Percentiles rank a stretch among this genome's conserved stretches.
Conservation (phyloP, 352 stramenopile species). For the Globisporangium iwayamae region DNA sequence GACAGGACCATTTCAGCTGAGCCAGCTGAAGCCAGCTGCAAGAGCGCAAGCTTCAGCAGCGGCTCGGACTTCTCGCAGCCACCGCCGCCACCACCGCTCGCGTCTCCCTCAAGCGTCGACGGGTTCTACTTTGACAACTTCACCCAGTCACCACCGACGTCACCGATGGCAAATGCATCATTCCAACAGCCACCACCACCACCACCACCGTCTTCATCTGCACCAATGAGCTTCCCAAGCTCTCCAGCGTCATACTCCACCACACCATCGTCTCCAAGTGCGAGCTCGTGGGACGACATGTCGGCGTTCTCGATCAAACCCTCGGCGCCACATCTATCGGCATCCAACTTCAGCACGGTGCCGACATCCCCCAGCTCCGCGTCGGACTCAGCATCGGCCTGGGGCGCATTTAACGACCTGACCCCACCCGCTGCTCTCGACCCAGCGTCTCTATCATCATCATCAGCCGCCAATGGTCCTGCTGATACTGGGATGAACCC, state of each 20-base stretch:
- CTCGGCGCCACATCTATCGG: background rate
- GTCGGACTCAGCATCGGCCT: conserved; percentile 2
- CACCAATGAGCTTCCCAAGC: background rate
- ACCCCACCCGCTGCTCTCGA: conserved; percentile 1
- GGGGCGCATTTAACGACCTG: conserved; percentile 14
- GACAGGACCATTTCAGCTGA: background rate
- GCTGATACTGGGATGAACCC: background rate
- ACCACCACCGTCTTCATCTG: background rate
- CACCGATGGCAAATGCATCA: background rate
- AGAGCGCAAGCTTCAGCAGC: background rate
- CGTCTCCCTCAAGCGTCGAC: conserved; percentile 12
- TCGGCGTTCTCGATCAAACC: background rate
- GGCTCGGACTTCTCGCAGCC: background rate
- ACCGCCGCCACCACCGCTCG: conserved; percentile 6
- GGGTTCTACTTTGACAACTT: conserved; percentile 13
- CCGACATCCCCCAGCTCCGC: background rate
- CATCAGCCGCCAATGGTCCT: background rate
- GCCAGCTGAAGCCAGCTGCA: background rate
- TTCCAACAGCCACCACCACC: background rate
- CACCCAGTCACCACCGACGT: background rate
- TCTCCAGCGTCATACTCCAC: background rate
- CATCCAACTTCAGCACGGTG: conserved; percentile 11
- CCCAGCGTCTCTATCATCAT: background rate
- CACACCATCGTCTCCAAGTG: conserved; percentile 2
- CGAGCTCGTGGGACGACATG: conserved; percentile 16